phyloP scores from a whole-genome alignment of 371 early-diverging fungal species.

The Lichtheimia ramosa region DNA sequence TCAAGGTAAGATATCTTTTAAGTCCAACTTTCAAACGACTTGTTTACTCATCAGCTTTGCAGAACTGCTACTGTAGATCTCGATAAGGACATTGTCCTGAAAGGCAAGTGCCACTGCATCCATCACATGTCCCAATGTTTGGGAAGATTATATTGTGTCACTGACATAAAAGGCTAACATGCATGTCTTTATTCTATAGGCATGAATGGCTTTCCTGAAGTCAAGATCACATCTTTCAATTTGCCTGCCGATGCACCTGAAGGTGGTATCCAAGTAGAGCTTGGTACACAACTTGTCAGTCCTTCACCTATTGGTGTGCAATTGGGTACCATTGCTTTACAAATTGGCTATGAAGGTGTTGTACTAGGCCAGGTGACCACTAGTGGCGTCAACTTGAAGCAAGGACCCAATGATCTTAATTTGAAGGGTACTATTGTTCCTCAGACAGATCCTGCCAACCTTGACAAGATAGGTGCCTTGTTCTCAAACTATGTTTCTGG shows the following conservation, averaged over 20 bases:
- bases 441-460: slow-evolving; percentile 39
- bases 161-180: neutral
- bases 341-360: slow-evolving; percentile 42
- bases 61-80: slow-evolving; percentile 46
- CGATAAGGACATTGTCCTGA: slow-evolving; percentile 24
- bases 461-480: slow-evolving; percentile 38
- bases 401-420: slow-evolving; percentile 46
- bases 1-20: slow-evolving; percentile 32
- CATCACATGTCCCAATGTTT: neutral
- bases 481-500: slow-evolving; percentile 56
- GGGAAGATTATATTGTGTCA: neutral
- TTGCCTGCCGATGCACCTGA: slow-evolving; percentile 51
- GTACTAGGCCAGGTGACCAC: slow-evolving; percentile 47
- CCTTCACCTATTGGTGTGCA: slow-evolving; percentile 58
- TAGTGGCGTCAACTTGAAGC: slow-evolving; percentile 34
- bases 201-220: slow-evolving; percentile 52
- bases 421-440: slow-evolving; percentile 48
- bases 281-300: slow-evolving; percentile 50
- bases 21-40: neutral
- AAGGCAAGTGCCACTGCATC: slow-evolving; percentile 15
- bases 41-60: slow-evolving; percentile 5
- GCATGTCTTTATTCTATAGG: slow-evolving; percentile 19
- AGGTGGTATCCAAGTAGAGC: slow-evolving; percentile 55
- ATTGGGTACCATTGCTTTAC: slow-evolving; percentile 51
- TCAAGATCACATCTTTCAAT: slow-evolving; percentile 51